Conservation (phyloP, 169 alveolate species). For the Cryptosporidium muris region DNA sequence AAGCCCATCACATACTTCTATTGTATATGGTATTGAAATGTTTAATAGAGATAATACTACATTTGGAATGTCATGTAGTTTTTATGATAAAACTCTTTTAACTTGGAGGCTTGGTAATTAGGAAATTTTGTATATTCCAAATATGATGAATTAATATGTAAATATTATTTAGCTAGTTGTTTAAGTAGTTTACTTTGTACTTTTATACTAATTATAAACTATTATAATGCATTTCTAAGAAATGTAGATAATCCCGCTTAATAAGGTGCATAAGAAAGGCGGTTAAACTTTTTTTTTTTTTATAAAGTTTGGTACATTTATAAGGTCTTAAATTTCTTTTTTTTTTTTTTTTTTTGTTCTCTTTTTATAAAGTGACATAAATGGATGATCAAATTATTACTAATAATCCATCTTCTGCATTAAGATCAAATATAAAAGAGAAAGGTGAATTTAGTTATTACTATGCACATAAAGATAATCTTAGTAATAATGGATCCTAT, state of each 20-base stretch:
- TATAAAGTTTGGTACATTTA: not conserved
- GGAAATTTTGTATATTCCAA: not conserved
- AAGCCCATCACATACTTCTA: constrained; percentile 12
- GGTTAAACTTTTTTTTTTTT: too few species aligned
- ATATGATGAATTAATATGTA: not conserved
- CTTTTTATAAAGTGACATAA: not conserved
- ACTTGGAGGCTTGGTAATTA: not conserved
- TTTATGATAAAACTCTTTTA: constrained; percentile 36
- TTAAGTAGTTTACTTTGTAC: too few species aligned
- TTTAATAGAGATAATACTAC: constrained; percentile 3
- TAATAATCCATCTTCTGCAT: constrained; percentile 43
- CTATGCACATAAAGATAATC: constrained; percentile 77
- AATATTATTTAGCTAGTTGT: not conserved
- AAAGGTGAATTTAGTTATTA: constrained; percentile 73
- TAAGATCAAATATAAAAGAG: constrained; percentile 70
- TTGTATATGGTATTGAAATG: constrained; percentile 49
- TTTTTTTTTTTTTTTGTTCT: not conserved
- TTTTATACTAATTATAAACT: too few species aligned
- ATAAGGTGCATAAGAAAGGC: too few species aligned
- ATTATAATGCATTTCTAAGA: too few species aligned
- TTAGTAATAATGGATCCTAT: constrained; percentile 19
- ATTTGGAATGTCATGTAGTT: constrained; percentile 40
- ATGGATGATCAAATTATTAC: not conserved
- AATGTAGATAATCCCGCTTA: too few species aligned
- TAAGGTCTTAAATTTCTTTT: not conserved